Conservation (phyloP, 1,284 basidiomycete species). For the Rhodotorula mucilaginosa region DNA sequence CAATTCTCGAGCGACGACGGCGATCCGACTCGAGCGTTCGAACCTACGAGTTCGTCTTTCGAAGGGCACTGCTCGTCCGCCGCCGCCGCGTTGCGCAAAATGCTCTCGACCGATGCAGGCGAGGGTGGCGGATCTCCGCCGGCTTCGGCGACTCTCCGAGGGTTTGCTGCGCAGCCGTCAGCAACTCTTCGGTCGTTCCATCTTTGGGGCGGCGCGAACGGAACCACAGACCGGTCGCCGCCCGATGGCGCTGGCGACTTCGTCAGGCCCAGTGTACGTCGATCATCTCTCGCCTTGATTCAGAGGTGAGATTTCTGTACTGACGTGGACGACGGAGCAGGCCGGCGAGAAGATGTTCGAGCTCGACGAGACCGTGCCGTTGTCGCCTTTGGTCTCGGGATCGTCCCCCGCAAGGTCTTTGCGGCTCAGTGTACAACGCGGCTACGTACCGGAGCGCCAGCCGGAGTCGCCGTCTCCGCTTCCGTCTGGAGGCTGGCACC, state of each 20-base stretch:
- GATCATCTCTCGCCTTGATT: neutral
- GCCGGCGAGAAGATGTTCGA: slow-evolving; percentile 38
- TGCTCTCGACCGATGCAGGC: slow-evolving; percentile 4
- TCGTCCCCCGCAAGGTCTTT: slow-evolving; percentile 10
- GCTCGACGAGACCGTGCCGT: slow-evolving; percentile 17
- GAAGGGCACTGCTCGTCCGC: slow-evolving; percentile 32
- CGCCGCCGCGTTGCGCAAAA: slow-evolving; percentile 13
- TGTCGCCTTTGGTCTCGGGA: slow-evolving; percentile 23
- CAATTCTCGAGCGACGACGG: neutral
- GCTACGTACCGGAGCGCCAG: slow-evolving; percentile 8
- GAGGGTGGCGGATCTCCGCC: neutral
- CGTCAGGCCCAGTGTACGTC: slow-evolving; percentile 25
- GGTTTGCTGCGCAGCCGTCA: neutral
- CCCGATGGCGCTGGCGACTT: slow-evolving; percentile 24
- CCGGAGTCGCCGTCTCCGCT: slow-evolving; percentile 24
- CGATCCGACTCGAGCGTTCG: slow-evolving; percentile 8
- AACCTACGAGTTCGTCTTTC: slow-evolving; percentile 21
- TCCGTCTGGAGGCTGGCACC: neutral
- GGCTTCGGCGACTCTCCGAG: slow-evolving; percentile 7
- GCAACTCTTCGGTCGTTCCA: neutral
- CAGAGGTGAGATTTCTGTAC: neutral
- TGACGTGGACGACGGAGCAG: neutral
- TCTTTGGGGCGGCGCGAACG: neutral
- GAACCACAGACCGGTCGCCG: neutral
- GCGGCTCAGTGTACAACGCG: neutral